A percentile compares a stretch with the other conserved stretches of the same genome.
phyloP scores from a whole-genome alignment of 345 rosid genomes.

The Hibiscus trionum region DNA sequence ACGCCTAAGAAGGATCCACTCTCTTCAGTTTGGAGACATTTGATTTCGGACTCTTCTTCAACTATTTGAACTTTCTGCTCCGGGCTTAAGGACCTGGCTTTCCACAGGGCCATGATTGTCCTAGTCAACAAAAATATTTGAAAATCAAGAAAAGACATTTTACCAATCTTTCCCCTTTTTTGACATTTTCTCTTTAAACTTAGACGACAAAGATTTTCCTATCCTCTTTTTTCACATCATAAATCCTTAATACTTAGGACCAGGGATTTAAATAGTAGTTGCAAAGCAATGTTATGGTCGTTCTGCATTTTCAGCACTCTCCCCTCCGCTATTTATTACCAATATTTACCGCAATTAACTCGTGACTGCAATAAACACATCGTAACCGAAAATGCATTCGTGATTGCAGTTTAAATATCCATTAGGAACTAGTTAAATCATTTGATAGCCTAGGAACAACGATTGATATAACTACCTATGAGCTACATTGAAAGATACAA shows the following conservation, averaged over 20 bases:
- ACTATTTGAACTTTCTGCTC: slow-evolving; percentile 89
- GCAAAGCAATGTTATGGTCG: neutral
- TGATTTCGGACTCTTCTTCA: slow-evolving; percentile 85
- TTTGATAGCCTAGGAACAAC: neutral
- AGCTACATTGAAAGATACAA: slow-evolving; percentile 84
- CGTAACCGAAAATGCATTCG: neutral
- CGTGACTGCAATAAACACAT: neutral
- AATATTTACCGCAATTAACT: neutral
- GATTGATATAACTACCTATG: slow-evolving; percentile 18
- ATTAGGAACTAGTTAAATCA: neutral
- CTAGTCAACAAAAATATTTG: slow-evolving; percentile 28
- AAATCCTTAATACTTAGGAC: neutral
- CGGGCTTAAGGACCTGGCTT: slow-evolving; percentile 81
- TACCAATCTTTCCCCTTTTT: neutral
- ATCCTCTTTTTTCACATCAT: neutral
- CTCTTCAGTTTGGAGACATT: slow-evolving; percentile 67
- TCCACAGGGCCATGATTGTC: slow-evolving; percentile 98
- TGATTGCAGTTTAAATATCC: neutral
- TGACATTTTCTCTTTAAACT: neutral
- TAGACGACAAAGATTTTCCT: neutral
- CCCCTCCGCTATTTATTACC: neutral
- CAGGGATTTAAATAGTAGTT: neutral
- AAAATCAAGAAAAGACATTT: neutral
- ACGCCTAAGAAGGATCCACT: slow-evolving; percentile 69
- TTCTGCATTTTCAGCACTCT: neutral